phyloP scores from a whole-genome alignment of 257 asterid genomes.

The Solanum ossicruentum region DNA sequence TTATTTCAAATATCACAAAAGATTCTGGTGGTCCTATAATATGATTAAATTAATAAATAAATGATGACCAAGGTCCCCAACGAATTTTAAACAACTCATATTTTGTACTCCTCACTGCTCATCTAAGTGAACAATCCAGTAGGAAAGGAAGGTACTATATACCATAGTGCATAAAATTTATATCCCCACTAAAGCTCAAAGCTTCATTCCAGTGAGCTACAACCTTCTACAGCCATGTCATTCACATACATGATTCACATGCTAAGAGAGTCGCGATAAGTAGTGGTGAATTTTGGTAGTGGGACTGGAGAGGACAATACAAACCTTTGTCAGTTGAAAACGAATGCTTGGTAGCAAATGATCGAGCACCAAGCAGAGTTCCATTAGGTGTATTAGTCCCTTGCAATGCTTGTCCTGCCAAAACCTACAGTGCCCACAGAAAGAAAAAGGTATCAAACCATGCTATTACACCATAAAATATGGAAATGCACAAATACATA shows the following conservation, averaged over 20 bases:
- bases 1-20: neutral
- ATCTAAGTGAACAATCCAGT: neutral
- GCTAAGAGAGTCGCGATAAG: neutral
- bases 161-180: neutral
- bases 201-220: neutral
- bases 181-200: neutral
- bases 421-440: constrained; percentile 22
- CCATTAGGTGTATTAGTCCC: constrained; percentile 18
- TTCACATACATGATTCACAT: neutral
- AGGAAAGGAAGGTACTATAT: neutral
- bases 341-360: constrained; percentile 72
- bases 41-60: neutral
- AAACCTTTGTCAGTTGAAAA: constrained; percentile 73
- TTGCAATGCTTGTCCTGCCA: constrained; percentile 45
- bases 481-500: neutral
- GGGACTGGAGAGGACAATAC: neutral
- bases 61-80: neutral
- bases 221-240: neutral
- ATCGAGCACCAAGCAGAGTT: constrained; percentile 19
- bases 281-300: neutral
- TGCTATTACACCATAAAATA: neutral
- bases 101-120: neutral
- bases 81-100: neutral
- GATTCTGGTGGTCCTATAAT: neutral
- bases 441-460: neutral